phyloP scores from a whole-genome alignment of 2,329 filamentous ascomycete genomes.

The Leptographium galeiforme region DNA sequence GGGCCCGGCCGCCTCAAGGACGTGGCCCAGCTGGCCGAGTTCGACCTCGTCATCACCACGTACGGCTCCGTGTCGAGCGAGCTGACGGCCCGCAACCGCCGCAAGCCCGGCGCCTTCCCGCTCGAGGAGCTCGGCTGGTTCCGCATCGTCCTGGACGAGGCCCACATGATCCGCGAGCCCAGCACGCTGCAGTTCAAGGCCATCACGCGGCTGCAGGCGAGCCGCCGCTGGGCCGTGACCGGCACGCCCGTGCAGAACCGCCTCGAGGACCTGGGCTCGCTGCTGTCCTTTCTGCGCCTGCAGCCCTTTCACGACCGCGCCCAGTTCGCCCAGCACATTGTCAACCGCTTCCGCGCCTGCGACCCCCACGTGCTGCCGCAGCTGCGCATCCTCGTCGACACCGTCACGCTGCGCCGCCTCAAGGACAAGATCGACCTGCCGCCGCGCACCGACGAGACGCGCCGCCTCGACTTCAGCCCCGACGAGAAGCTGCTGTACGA shows the following conservation, averaged over 20 bases:
- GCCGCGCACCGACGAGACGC: constrained; percentile 55
- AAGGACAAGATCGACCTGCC: constrained; percentile 87
- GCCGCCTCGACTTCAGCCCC: constrained; percentile 60
- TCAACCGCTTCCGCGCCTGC: constrained; percentile 74
- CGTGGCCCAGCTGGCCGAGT: constrained; percentile 51
- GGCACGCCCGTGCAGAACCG: constrained; percentile 93
- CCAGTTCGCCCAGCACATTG: constrained; percentile 67
- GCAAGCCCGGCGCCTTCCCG: constrained; percentile 47
- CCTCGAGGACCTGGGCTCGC: constrained; percentile 74
- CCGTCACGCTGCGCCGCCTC: constrained; percentile 79
- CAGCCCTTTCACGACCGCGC: constrained; percentile 70
- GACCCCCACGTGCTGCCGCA: constrained; percentile 75
- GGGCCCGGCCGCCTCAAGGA: constrained; percentile 63
- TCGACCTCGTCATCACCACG: constrained; percentile 81
- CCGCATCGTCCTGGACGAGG: constrained; percentile 85
- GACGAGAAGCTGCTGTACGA: constrained; percentile 71
- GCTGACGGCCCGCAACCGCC: constrained; percentile 47
- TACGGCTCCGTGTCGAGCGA: constrained; percentile 83
- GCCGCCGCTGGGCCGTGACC: constrained; percentile 90
- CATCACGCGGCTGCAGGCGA: constrained; percentile 64
- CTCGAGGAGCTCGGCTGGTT: constrained; percentile 80
- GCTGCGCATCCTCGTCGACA: constrained; percentile 79
- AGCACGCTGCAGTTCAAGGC: constrained; percentile 72
- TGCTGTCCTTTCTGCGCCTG: constrained; percentile 74
- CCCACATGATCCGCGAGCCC: constrained; percentile 84